These are phyloP conservation scores for Mycena epipterygia DNA, from an alignment of 768 basidiomycete genomes.

Conservation along the genomic window DNA sequence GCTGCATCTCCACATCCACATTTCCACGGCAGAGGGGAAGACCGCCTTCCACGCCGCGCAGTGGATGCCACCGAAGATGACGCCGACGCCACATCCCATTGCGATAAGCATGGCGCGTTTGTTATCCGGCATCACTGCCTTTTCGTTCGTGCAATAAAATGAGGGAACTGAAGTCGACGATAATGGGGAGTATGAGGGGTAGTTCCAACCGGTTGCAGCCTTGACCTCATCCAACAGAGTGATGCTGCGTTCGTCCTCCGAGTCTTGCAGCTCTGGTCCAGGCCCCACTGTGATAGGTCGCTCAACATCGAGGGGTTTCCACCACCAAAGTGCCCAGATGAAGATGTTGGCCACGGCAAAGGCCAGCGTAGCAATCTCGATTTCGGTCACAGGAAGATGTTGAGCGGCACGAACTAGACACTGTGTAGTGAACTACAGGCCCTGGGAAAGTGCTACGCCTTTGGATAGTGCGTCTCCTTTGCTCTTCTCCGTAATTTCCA, in stretches of 20 bases:
- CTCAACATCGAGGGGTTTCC: slow-evolving; percentile 49
- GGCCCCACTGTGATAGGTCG: neutral
- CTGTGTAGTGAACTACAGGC: slow-evolving; percentile 50
- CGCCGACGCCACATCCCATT: slow-evolving; percentile 7
- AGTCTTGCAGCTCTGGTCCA: neutral
- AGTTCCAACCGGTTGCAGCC: neutral
- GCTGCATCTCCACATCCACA: slow-evolving; percentile 36
- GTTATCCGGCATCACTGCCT: slow-evolving; percentile 11
- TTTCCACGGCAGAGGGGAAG: slow-evolving; percentile 37
- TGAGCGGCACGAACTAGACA: slow-evolving; percentile 41
- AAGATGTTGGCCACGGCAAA: slow-evolving; percentile 46
- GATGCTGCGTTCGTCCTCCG: neutral
- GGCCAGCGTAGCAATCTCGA: slow-evolving; percentile 52
- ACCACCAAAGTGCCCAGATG: slow-evolving; percentile 53
- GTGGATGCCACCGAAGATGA: slow-evolving; percentile 44
- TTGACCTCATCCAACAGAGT: neutral
- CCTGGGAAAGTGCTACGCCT: slow-evolving; percentile 47
- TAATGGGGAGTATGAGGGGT: neutral
- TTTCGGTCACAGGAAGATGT: slow-evolving; percentile 47
- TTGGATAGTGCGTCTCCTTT: slow-evolving; percentile 53
- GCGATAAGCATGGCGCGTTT: slow-evolving; percentile 27
- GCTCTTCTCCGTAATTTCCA: slow-evolving; percentile 40
- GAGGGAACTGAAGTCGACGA: neutral
- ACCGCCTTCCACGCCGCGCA: slow-evolving; percentile 39
- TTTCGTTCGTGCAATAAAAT: slow-evolving; percentile 1